phyloP scores from a whole-genome alignment of 495 filamentous ascomycete species.

The Penicillium ochrochloron region DNA sequence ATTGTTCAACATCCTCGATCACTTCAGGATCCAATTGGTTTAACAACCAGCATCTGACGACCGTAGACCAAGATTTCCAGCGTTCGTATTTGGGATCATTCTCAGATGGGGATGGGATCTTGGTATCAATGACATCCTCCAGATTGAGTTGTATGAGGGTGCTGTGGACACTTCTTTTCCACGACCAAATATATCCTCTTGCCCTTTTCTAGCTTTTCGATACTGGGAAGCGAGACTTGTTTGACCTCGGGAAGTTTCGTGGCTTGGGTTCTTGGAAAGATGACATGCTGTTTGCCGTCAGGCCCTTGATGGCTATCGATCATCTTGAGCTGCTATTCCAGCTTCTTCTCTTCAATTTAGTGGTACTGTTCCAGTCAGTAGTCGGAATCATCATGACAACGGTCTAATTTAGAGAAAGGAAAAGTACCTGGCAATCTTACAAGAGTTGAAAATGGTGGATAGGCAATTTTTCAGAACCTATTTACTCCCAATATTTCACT shows the following conservation, averaged over 20 bases:
- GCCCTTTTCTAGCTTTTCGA: neutral
- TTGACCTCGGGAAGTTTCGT: neutral
- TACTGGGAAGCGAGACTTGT: neutral
- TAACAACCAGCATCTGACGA: neutral
- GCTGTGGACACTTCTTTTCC: neutral
- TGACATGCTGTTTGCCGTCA: neutral
- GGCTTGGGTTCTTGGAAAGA: neutral
- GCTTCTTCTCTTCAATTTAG: neutral
- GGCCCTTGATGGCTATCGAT: neutral
- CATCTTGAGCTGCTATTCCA: neutral
- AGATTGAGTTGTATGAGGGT: neutral
- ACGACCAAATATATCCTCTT: neutral
- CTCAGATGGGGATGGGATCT: neutral
- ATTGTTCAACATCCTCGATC: neutral
- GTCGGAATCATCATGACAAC: neutral
- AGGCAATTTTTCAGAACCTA: neutral
- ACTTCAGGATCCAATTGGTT: neutral
- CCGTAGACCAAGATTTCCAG: neutral
- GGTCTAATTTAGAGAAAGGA: neutral
- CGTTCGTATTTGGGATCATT: neutral
- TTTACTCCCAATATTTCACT: neutral
- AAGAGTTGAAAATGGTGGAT: neutral
- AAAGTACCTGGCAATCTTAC: neutral
- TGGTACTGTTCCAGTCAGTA: neutral
- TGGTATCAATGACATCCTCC: neutral